Percentiles rank a stretch among this genome's conserved stretches.
Evolutionary conservation across 768 basidiomycete genomes (phyloP).

Genomic region (Lentinula aciculospora): DNA sequence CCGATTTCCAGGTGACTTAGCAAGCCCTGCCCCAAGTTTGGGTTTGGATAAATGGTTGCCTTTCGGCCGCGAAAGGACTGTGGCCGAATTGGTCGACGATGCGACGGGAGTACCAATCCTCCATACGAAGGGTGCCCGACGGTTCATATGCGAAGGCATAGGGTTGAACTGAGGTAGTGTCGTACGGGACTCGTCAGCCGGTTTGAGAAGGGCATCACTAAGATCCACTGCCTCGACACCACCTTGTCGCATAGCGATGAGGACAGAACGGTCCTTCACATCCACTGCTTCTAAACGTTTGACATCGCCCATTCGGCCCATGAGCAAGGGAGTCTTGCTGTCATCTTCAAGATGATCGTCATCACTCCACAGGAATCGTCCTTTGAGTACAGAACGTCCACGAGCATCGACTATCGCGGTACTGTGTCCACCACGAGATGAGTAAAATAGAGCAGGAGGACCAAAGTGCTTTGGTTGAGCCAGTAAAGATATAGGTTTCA

Average conservation of each 20-base stretch:
- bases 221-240: constrained; percentile 80
- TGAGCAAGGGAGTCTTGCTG: constrained; percentile 19
- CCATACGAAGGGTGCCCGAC: constrained; percentile 77
- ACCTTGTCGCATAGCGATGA: constrained; percentile 84
- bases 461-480: constrained; percentile 79
- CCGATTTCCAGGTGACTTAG: constrained; percentile 41
- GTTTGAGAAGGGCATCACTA: constrained; percentile 71
- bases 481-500: constrained; percentile 71
- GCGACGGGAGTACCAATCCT: constrained; percentile 70
- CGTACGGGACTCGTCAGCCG: constrained; percentile 75
- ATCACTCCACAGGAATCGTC: constrained; percentile 72
- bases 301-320: constrained; percentile 69
- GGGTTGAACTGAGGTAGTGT: constrained; percentile 67
- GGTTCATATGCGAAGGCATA: constrained; percentile 52
- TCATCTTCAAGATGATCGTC: constrained; percentile 49
- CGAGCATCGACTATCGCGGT: constrained; percentile 85
- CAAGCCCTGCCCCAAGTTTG: constrained; percentile 41
- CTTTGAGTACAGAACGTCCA: constrained; percentile 78
- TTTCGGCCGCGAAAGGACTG: constrained; percentile 24
- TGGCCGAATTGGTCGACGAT: constrained; percentile 30
- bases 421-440: constrained; percentile 86
- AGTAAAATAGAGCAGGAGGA: constrained; percentile 82
- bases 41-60: constrained; percentile 32
- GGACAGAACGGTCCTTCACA: constrained; percentile 64
- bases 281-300: constrained; percentile 83